phyloP scores from a whole-genome alignment of 2,329 filamentous ascomycete species.

The Penicillium sp. region DNA sequence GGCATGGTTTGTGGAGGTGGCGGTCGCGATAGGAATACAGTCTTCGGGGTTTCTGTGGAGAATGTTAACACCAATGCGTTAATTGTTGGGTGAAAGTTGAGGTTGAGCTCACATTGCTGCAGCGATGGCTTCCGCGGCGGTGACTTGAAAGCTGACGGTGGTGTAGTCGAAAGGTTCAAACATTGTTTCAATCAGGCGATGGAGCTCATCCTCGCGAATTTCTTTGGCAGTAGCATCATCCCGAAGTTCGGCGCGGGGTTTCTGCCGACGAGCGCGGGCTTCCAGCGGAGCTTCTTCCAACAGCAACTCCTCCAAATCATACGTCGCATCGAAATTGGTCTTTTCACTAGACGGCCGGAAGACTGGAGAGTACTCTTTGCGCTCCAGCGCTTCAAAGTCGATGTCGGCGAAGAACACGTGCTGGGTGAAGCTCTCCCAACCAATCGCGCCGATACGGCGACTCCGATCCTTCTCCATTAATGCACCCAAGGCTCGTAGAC shows the following conservation, averaged over 20 bases:
- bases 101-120: constrained; percentile 31
- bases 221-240: constrained; percentile 94
- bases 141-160: constrained; percentile 67
- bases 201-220: constrained; percentile 89
- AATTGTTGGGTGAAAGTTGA: not conserved
- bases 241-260: constrained; percentile 85
- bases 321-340: constrained; percentile 98
- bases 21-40: constrained; percentile 26
- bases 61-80: constrained; percentile 7
- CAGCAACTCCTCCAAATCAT: constrained; percentile 90
- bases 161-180: constrained; percentile 98
- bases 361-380: constrained; percentile 84
- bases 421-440: constrained; percentile 79
- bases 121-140: constrained; percentile 42
- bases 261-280: constrained; percentile 86
- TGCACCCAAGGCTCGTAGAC: constrained; percentile 82
- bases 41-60: constrained; percentile 40
- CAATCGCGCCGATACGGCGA: constrained; percentile 76
- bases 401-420: constrained; percentile 86
- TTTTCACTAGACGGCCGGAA: constrained; percentile 95
- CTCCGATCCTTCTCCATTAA: constrained; percentile 77
- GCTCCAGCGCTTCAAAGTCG: constrained; percentile 79
- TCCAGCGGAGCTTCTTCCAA: constrained; percentile 94
- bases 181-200: constrained; percentile 88
- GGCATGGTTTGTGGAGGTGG: constrained; percentile 28